Percentiles rank a stretch among this genome's conserved stretches.
These are phyloP conservation scores for Dactylis glomerata DNA, from an alignment of 176 grass and related monocot species.

Conservation along the genomic window DNA sequence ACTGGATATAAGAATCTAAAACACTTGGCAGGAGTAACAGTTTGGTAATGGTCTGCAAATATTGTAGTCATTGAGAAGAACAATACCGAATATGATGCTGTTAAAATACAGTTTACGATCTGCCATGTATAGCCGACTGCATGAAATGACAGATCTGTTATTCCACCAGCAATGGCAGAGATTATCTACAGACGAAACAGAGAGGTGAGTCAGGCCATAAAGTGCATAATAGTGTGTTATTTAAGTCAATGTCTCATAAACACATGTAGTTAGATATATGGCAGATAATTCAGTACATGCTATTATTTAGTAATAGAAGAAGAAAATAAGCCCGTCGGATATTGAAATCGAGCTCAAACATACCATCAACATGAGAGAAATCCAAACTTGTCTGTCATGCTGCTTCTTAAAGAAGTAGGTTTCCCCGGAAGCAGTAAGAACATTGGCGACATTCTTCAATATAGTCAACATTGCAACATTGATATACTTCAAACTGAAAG, in stretches of 20 bases:
- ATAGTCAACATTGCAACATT: slow-evolving; percentile 99
- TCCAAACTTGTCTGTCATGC: slow-evolving; percentile 88
- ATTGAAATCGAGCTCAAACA: slow-evolving; percentile 3
- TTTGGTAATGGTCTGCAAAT: background rate
- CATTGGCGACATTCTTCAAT: slow-evolving; percentile 96
- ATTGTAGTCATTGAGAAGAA: slow-evolving; percentile 13
- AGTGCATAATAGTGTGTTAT: background rate
- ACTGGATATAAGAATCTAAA: background rate
- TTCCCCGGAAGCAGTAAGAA: slow-evolving; percentile 92
- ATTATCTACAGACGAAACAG: slow-evolving; percentile 75
- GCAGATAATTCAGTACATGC: background rate
- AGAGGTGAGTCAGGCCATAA: slow-evolving; percentile 3
- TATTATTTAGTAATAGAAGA: background rate
- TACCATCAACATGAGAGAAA: slow-evolving; percentile 91
- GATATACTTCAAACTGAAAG: slow-evolving; percentile 94
- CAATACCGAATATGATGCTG: slow-evolving; percentile 96
- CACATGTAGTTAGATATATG: background rate
- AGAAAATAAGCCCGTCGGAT: background rate
- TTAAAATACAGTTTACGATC: slow-evolving; percentile 84
- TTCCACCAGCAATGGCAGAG: slow-evolving; percentile 84
- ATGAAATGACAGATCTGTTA: slow-evolving; percentile 92
- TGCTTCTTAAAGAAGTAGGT: slow-evolving; percentile 88
- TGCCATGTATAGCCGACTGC: slow-evolving; percentile 90
- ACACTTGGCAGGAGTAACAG: background rate
- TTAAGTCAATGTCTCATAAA: background rate